Conservation (phyloP, 1,139 yeast species). For the Yamadazyma sp. region DNA sequence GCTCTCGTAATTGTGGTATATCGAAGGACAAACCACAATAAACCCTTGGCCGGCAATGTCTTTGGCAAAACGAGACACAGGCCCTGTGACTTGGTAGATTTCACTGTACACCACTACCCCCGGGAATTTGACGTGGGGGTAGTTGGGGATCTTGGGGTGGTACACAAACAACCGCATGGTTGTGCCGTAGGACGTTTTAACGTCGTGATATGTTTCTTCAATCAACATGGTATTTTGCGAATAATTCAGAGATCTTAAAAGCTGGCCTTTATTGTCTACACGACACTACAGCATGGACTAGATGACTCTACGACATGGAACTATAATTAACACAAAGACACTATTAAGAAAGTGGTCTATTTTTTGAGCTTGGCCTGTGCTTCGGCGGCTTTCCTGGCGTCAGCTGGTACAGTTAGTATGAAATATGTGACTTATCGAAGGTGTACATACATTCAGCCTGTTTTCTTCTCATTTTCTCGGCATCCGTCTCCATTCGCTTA, state of each 20-base stretch:
- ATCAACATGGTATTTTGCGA: slow-evolving; percentile 52
- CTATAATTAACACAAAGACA: too few relatives aligned
- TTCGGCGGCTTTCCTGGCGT: slow-evolving; percentile 52
- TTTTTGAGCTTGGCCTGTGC: slow-evolving; percentile 1
- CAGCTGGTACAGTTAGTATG: slow-evolving; percentile 38
- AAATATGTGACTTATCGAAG: background rate
- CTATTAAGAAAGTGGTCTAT: too few relatives aligned
- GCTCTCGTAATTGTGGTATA: slow-evolving; percentile 70
- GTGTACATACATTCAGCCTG: slow-evolving; percentile 79
- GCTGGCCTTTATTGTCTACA: background rate
- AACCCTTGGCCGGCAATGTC: slow-evolving; percentile 80
- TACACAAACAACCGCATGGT: slow-evolving; percentile 64
- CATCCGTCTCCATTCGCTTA: slow-evolving; percentile 83
- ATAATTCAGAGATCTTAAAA: background rate
- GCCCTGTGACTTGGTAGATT: slow-evolving; percentile 79
- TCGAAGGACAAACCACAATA: slow-evolving; percentile 75
- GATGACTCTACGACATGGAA: background rate
- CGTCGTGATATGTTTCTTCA: slow-evolving; percentile 64
- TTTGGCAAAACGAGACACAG: slow-evolving; percentile 75
- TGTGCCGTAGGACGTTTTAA: slow-evolving; percentile 64
- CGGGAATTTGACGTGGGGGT: slow-evolving; percentile 75
- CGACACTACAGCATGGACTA: background rate
- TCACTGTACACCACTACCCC: slow-evolving; percentile 80
- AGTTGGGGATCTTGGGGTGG: slow-evolving; percentile 69
- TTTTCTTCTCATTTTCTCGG: slow-evolving; percentile 83